Evolutionary conservation across 139 green algal species (phyloP), one percentile per base, ranked within the genome.

Genomic region (Gonium pectorale): DNA sequence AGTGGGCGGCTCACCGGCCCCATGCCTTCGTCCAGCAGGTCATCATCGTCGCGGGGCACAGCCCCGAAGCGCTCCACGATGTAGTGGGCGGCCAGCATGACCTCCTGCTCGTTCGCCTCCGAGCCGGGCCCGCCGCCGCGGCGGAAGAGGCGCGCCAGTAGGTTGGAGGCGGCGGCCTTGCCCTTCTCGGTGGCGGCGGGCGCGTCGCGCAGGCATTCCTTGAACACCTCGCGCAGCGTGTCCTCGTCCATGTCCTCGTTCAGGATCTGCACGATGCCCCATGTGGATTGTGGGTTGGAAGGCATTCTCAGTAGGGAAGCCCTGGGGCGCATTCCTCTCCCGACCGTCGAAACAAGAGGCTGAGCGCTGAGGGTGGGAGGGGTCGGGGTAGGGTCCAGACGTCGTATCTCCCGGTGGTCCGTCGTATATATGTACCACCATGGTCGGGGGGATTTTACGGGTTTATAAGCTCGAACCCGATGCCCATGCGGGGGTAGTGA

Each of bases 181-280:
- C 51, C 71, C 86, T 86, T 43, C 26, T 37, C n/a, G 81, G 75
- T 69, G 52, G 69, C 73, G 0, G 59, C 40, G 49, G 90, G 90
- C 9, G 86, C 90, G 54, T 92, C 87, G 37, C 85, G 86, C 38
- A 93, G 67, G 87, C 88, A 91, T 84, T 92, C 83, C 77, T 90
- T 87, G 56, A 96, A 86, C 49, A 95, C 83, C 5, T 88, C 74
- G 0, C 56, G 46, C n/a, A 95, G 81, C 17, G 88, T 80, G 26
- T 92, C 86, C 77, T 94, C 89, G 29, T 94, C 92, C n/a, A 96
- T 56, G 31, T 92, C 91, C 83, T 95, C 89, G 67, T 93, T 93
- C 63, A 93, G 52, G 24, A 95, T 90, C 79, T 92, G 81, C 46
- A 44, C 33, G 33, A 63, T n/a, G n/a, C n/a, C n/a, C n/a, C n/a